phyloP scores from a whole-genome alignment of 345 rosid species.

The Kandelia obovata region DNA sequence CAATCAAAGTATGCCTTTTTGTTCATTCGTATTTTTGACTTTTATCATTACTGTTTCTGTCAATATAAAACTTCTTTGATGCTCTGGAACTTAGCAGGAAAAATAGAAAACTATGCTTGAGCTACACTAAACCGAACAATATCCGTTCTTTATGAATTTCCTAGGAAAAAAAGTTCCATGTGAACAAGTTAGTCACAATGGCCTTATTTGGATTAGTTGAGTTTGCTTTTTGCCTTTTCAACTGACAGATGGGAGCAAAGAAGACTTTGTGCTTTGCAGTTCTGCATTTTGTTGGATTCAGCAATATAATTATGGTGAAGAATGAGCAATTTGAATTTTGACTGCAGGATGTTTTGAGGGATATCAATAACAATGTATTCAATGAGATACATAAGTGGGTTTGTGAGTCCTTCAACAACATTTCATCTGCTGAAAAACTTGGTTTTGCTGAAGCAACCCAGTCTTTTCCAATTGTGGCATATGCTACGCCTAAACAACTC shows the following conservation, averaged over 20 bases:
- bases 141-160: no score
- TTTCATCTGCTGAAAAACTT: conserved; percentile 40
- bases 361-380: conserved; percentile 44
- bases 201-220: no score
- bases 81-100: no score
- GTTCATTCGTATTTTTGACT: background rate
- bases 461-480: conserved; percentile 54
- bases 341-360: conserved; percentile 69
- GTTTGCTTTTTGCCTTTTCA: no score
- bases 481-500: conserved; percentile 58
- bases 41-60: background rate
- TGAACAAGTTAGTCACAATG: no score
- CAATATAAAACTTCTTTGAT: no score
- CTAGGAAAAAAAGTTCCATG: no score
- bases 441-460: conserved; percentile 48
- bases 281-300: background rate
- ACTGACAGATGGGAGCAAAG: background rate
- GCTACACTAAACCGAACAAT: no score
- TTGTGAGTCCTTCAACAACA: conserved; percentile 50
- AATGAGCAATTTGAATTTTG: conserved; percentile 7
- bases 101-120: no score
- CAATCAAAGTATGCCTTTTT: conserved; percentile 42
- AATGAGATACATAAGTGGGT: conserved; percentile 67
- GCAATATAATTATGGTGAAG: background rate
- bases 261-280: background rate